Evolutionary conservation across 345 rosid genomes (phyloP).

Genomic region (Adansonia digitata): DNA sequence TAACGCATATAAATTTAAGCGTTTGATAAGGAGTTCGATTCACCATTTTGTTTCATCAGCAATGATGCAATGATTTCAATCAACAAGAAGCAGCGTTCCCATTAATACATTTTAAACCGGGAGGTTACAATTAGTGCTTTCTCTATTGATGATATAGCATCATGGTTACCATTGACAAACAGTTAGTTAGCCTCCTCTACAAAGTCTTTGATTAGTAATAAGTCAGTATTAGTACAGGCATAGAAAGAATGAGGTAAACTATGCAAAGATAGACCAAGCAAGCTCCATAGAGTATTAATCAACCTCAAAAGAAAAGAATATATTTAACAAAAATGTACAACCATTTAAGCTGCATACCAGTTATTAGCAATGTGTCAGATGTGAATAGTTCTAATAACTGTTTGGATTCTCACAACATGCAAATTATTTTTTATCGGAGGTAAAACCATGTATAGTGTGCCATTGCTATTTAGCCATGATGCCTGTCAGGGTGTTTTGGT

Average conservation of each 20-base stretch:
- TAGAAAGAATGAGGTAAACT: slow-evolving; percentile 3
- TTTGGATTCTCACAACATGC: neutral
- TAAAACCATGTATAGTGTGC: neutral
- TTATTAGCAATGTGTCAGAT: neutral
- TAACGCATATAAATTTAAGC: neutral
- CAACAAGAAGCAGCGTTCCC: neutral
- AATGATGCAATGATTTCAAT: neutral
- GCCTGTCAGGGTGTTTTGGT: neutral
- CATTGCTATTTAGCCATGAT: neutral
- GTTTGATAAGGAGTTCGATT: neutral
- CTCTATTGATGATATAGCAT: neutral
- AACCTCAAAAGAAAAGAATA: neutral
- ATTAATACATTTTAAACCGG: neutral
- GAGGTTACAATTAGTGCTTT: neutral
- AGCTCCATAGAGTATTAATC: neutral
- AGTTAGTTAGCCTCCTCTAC: neutral
- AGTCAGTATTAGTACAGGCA: neutral
- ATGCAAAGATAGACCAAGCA: slow-evolving; percentile 3
- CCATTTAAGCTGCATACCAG: neutral
- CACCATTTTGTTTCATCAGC: neutral
- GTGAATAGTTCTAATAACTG: neutral
- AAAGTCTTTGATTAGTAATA: neutral
- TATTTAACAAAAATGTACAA: neutral
- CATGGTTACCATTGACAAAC: neutral
- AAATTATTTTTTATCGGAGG: neutral